Evolutionary conservation across 2,329 filamentous ascomycete species (phyloP), one percentile per base, ranked within the genome.

Genomic region (Ophiostoma tasmaniense): DNA sequence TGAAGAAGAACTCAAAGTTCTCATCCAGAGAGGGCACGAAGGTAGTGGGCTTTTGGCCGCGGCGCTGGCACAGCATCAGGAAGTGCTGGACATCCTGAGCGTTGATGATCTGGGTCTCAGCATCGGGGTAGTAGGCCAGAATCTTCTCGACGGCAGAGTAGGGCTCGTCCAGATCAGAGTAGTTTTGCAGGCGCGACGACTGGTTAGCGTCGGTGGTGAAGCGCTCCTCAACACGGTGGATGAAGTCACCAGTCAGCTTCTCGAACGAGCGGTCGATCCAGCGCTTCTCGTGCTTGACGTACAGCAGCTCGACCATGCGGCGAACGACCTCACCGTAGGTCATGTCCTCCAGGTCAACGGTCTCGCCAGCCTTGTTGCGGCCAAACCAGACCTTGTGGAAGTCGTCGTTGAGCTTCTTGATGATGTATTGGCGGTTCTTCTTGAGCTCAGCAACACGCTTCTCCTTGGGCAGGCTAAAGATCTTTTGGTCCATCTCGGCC

Each of bases 1-100:
- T 99, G 89, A 99, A 99, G 83, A 92, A 99, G 81, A 96, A 97
- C 78, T 99, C 95, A 74, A 99, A 99, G 77, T 94, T 97, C 72
- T 96, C 93, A 75, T 99, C 95, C 28, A 99, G 85, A n/a, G 90
- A 85, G 5, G 95, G 95, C 37, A 99, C 93, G 77, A 99, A 99
- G 0, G 94, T 95, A 35, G 96, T 91, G 2, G 95, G 95, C 85
- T 99, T 99, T 83, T 99, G 95, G 55, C 90, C 90, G 65, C 90
- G 91, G 50, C 93, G 89, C 81, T 95, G 89, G 84, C 93, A 98
- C 61, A 99, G 88, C 42, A 96, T 84, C 68, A 99, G 80, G 84
- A 99, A 98, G 80, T 98, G 90, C 81, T 99, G 95, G 11, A 97
- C 93, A 81, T 99, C 95, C 79, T 99, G 95, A 14, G 96, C 95